Evolutionary conservation across 73 alveolate genomes (phyloP), one percentile per base, ranked within the genome.

Genomic region (Breviolum minutum): DNA sequence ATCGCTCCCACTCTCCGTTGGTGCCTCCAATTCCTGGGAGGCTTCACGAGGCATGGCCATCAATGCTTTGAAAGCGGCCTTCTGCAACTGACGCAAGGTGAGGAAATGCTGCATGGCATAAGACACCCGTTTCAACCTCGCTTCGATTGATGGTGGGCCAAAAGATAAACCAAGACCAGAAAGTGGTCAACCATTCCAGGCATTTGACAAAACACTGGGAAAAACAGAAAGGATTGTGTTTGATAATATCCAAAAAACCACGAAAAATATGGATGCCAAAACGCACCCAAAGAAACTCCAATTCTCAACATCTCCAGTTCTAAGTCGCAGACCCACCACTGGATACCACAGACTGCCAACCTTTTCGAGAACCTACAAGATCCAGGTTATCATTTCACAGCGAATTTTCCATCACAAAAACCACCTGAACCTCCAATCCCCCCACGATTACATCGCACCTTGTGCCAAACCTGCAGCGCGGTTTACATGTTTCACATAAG

Each of bases 61-160:
- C 89, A 81, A 81, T n/a, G 89, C 70, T 40, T 81, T 69, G 32
- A 81, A 40, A 1, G 77, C 93, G 0, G 76, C 63, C 54, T 2
- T 63, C 82, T 87, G 95, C 95, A 87, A 17, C 30, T 30, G 68
- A 16, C 81, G 54, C 66, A n/a, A 19, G 30, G 48, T 20, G 22
- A 83, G 95, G 60, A 87, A 87, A 20, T 68, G 71, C 48, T n/a
- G 22, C 82, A 87, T 24, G 66, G 95, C 95, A 7, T 24, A 30
- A 5, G 61, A 20, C 20, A 87, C 71, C 22, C 82, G 95, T 82
- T n/a, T 64, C 95, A 87, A 63, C 95, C 95, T 87, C 66, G 54
- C 54, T 40, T 40, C 54, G 54, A 40, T 40, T 40, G 54, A n/a
- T n/a, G n/a, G n/a, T n/a, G 54, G 54, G 54, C 54, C 54, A 40